Percentiles rank a stretch among this genome's conserved stretches.
Conservation (phyloP, 192 early-diverging fungal species). For the Jimgerdemannia lactiflua region DNA sequence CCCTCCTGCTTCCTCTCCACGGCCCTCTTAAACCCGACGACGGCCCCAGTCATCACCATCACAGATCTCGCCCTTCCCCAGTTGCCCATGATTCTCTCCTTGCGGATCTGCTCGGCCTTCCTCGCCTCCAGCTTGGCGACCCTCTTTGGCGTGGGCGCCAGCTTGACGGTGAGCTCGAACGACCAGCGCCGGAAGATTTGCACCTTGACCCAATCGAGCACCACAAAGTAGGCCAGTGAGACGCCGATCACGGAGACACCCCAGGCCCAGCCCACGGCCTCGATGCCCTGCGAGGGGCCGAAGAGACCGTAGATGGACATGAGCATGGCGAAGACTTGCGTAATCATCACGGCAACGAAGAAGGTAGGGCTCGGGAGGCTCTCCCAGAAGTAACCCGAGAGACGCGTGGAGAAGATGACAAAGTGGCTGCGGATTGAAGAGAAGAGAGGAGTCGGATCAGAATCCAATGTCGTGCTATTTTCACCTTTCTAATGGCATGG, state of each 20-base stretch:
- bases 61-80: constrained; percentile 25
- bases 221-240: constrained; percentile 69
- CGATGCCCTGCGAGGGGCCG: constrained; percentile 19
- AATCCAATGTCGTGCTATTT: no score
- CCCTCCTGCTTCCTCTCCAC: no score
- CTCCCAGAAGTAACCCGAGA: constrained; percentile 78
- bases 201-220: constrained; percentile 84
- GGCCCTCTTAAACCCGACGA: constrained; percentile 15
- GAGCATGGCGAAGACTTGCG: constrained; percentile 82
- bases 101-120: constrained; percentile 42
- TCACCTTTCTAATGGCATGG: no score
- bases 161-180: constrained; percentile 78
- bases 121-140: constrained; percentile 49
- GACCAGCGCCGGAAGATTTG: constrained; percentile 74
- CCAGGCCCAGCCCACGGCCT: constrained; percentile 55
- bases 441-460: neutral
- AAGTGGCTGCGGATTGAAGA: constrained; percentile 61
- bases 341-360: constrained; percentile 68
- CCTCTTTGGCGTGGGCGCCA: constrained; percentile 66
- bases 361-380: constrained; percentile 71
- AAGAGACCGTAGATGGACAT: constrained; percentile 64
- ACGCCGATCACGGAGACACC: constrained; percentile 60
- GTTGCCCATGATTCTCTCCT: constrained; percentile 35
- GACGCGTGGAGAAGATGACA: constrained; percentile 84
- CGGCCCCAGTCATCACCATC: constrained; percentile 29